Conservation (phyloP, 176 grass and related monocot genomes). For the Carex scoparia region DNA sequence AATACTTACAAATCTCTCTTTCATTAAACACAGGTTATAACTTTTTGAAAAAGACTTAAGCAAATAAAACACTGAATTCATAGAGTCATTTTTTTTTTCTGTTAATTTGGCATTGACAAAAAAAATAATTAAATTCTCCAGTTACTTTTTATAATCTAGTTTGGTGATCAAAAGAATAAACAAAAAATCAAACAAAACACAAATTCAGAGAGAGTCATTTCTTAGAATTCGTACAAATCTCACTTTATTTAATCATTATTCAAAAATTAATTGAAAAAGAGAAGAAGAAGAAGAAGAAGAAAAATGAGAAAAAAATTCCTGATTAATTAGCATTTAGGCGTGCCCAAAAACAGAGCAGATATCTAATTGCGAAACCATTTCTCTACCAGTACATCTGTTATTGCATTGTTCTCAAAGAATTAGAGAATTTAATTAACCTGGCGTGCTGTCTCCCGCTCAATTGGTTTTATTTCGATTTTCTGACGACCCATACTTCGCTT, state of each 20-base stretch:
- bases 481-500: constrained; percentile 40
- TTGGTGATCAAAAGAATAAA: too few relatives aligned
- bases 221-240: not conserved
- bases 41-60: too few relatives aligned
- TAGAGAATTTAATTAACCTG: constrained; percentile 13
- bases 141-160: too few relatives aligned
- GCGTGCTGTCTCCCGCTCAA: constrained; percentile 11
- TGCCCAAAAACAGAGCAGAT: too few relatives aligned
- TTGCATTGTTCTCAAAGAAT: not conserved
- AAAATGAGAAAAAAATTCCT: not conserved
- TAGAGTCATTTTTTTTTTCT: too few relatives aligned
- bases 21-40: not conserved
- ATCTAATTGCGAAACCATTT: too few relatives aligned
- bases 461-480: constrained; percentile 66
- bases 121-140: too few relatives aligned
- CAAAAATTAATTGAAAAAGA: not conserved
- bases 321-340: too few relatives aligned
- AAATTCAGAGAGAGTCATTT: not conserved
- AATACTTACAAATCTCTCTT: not conserved
- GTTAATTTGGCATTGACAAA: too few relatives aligned
- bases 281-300: not conserved
- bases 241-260: not conserved
- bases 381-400: too few relatives aligned
- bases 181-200: not conserved
- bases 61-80: too few relatives aligned